Conservation (phyloP, 768 basidiomycete species). For the Russula emetica region DNA sequence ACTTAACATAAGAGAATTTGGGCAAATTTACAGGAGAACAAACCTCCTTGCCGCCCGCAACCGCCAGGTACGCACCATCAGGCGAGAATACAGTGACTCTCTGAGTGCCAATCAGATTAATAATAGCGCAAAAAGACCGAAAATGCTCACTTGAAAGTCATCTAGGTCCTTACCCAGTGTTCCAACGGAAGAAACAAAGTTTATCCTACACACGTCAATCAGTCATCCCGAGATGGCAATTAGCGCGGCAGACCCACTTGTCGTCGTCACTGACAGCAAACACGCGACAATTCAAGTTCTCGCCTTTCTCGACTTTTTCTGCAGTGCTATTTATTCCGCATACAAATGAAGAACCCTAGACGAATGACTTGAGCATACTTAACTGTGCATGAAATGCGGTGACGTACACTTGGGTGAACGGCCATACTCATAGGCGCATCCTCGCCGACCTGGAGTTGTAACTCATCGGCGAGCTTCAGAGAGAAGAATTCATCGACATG, state of each 20-base stretch:
- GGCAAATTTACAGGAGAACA: constrained; percentile 24
- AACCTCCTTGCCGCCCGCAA: constrained; percentile 72
- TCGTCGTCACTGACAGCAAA: constrained; percentile 51
- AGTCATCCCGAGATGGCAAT: constrained; percentile 1
- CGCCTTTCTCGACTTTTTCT: constrained; percentile 55
- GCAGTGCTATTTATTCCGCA: constrained; percentile 85
- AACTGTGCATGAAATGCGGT: constrained; percentile 7
- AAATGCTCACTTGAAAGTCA: constrained; percentile 70
- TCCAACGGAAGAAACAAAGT: constrained; percentile 45
- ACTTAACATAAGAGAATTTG: background rate
- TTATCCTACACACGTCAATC: constrained; percentile 43
- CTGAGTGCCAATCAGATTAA: constrained; percentile 41
- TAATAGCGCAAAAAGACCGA: background rate
- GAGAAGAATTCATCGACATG: constrained; percentile 49
- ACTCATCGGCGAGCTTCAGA: constrained; percentile 58
- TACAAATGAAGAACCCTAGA: constrained; percentile 47
- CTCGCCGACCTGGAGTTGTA: constrained; percentile 73
- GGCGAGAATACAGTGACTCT: constrained; percentile 85
- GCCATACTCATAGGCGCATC: constrained; percentile 98
- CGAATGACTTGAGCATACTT: constrained; percentile 31
- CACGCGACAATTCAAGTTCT: constrained; percentile 83
- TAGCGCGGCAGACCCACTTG: constrained; percentile 44
- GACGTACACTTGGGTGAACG: constrained; percentile 52
- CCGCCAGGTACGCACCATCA: constrained; percentile 56
- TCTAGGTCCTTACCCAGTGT: constrained; percentile 65